Percentiles rank a stretch among this genome's conserved stretches.
Conservation (phyloP, 164 flowering plant species). For the grape (Vitis vinifera) region ASM3070453v1 NC_081810.1:16639001-16639500, state of each 20-base stretch:
- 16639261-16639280: background rate
- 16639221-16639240: conserved; percentile 10
- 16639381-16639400: background rate
- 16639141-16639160: background rate
- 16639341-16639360: background rate
- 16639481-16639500: too few relatives aligned
- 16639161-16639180: background rate
- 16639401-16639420: conserved; percentile 11
- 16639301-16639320: conserved; percentile 3
- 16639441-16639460: background rate
- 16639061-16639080: conserved; percentile 28
- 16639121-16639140: conserved; percentile 6
- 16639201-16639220: conserved; percentile 13
- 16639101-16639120: background rate
- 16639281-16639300: background rate
- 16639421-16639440: background rate
- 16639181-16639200: conserved; percentile 7
- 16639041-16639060: conserved; percentile 5
- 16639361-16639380: background rate
- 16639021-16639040: too few relatives aligned
- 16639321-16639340: conserved; percentile 1
- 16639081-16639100: conserved; percentile 19
- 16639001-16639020: too few relatives aligned
- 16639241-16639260: conserved; percentile 7
- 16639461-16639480: too few relatives aligned